Base-by-base conservation (phyloP, 164 flowering plant genomes). In the Chimonanthus praecox region DNA sequence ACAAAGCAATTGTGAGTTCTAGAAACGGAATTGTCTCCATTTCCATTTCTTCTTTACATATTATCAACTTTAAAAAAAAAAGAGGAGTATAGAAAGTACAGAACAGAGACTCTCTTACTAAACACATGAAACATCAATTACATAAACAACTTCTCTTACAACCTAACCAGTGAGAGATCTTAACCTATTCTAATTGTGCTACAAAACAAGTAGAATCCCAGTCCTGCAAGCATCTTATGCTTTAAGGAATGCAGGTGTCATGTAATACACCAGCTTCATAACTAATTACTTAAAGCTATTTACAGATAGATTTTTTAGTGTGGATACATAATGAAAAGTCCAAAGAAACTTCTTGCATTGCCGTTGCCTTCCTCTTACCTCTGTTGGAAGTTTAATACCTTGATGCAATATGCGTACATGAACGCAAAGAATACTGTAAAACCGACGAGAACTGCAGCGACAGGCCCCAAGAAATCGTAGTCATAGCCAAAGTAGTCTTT, bases 361-460 rank as follows among this genome's bases (percentile, higher is more conserved):
- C 66, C 48, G 3, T 45, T 21, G 6, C 46, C n/a, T 33, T 47
- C 70, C 49, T 51, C 49, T 46, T 51, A 94, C 73, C 94, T 90
- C 48, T 71, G 83, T 68, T 94, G 98, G 89, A 94, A 94, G 83
- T 94, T 94, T 67, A 94, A 72, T 18, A 74, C 74, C 81, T 78
- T 87, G 33, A 91, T 88, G 87, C 92, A 85, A 69, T 79, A 85
- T 16, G 91, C 94, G 70, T 76, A 94, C 84, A 88, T 71, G 80
- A 89, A 84, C 0, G 97, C 97, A 45, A 92, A 91, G 80, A 90
- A 91, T 46, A 80, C 87, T 1, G 90, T 18, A 75, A 92, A 94
- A 46, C 80, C 88, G 21, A 91, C 88, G 82, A 94, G 76, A 78
- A 88, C 95, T 48, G 45, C 92, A 47, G 98, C 94, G 20, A 94